Evolutionary conservation across 148 eudicot species (phyloP), one percentile per base, ranked within the genome.

Genomic region (Vaccinium corymbosum): DNA sequence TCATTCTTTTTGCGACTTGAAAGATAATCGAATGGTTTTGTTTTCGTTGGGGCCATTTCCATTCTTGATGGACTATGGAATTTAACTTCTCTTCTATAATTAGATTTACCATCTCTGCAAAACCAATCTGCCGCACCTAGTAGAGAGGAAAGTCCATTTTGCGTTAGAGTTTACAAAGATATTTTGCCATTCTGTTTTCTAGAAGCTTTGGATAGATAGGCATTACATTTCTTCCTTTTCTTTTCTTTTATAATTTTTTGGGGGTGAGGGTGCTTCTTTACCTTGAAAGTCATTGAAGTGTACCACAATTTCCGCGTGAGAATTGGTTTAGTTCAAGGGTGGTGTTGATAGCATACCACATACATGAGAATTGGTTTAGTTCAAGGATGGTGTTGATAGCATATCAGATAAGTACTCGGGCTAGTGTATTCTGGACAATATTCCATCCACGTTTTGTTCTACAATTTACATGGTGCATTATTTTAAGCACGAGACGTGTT

Each of bases 131-230:
- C 48, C 4, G 20, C 75, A 19, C 9, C 75, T 10, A 27, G 74
- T 13, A 29, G 74, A 70, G 42, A 25, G 17, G 19, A 38, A 7
- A 38, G 77, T 7, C 35, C 29, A 76, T n/a, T 49, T n/a, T 4
- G 79, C 19, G 22, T 50, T 50, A 76, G 27, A 48, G 22, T 46
- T 48, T 4, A 7, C 1, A n/a, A 46, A 75, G 35, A 77, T 49
- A 77, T 13, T 25, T 19, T 76, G 51, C 20, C 7, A 17, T 29
- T 9, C 49, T 42, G 3, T 76, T 75, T 49, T 46, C 35, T 76
- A 52, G 79, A 76, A 22, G 25, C 29, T 42, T 75, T 75, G 53
- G 79, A 48, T 75, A 48, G 55, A 75, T 75, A 75, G 35, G 42
- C 79, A 78, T 78, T 78, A 25, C 11, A 78, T 14, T 50, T 50